These are phyloP conservation scores for Scytalidium lignicola DNA, from an alignment of 2,329 filamentous ascomycete genomes.

Conservation along the genomic window DNA sequence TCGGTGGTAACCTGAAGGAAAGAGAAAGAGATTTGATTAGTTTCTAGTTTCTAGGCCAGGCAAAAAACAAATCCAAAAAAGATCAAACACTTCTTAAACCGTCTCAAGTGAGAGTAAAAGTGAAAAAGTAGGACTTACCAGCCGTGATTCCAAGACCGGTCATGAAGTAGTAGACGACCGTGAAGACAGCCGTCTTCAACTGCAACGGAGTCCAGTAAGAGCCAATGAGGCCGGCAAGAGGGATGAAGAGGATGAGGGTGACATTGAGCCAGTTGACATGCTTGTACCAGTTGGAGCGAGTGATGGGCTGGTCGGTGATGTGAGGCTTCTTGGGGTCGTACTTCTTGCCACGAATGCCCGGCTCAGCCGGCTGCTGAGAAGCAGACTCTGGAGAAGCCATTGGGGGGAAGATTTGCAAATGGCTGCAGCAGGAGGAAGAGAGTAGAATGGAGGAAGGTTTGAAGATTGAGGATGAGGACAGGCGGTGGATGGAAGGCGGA, in stretches of 20 bases:
- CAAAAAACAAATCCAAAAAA: too few species aligned
- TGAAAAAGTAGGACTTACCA: constrained; percentile 42
- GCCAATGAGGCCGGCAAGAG: constrained; percentile 65
- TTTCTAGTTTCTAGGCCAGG: too few species aligned
- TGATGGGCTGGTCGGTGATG: constrained; percentile 79
- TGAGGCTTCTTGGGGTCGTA: constrained; percentile 67
- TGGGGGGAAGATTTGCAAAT: not conserved
- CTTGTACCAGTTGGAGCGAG: constrained; percentile 79
- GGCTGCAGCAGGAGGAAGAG: too few species aligned
- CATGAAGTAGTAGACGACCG: constrained; percentile 77
- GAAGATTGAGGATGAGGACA: too few species aligned
- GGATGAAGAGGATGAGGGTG: constrained; percentile 72
- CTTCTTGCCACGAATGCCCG: constrained; percentile 29
- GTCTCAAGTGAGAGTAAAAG: constrained; percentile 19
- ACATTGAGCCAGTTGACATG: constrained; percentile 94
- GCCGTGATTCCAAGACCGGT: constrained; percentile 77
- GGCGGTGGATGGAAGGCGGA: too few species aligned
- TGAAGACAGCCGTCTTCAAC: constrained; percentile 66
- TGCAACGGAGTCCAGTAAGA: constrained; percentile 75
- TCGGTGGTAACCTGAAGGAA: constrained; percentile 72
- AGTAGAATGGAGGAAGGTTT: too few species aligned
- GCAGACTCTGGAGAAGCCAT: constrained; percentile 17
- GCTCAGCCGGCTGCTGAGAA: constrained; percentile 15
- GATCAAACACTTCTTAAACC: too few species aligned
- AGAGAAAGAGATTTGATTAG: too few species aligned